phyloP scores from a whole-genome alignment of 495 filamentous ascomycete genomes.

The Daldinia grandis region DNA sequence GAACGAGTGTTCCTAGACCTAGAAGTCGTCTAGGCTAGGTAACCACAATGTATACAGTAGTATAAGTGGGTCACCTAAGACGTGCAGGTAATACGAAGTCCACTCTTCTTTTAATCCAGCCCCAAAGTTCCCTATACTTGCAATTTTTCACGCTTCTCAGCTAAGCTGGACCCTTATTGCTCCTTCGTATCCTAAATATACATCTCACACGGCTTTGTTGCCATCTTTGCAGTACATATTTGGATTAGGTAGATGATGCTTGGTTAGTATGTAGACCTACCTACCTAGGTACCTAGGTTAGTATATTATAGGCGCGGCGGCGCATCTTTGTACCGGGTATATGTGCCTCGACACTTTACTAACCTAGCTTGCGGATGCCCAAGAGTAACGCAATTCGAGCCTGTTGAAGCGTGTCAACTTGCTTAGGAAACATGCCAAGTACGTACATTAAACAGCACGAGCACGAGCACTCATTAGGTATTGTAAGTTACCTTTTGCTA shows the following conservation, averaged over 20 bases:
- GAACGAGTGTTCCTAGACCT: constrained; percentile 46
- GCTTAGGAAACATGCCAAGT: not conserved
- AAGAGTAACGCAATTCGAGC: not conserved
- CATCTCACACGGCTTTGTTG: not conserved
- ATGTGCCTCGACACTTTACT: not conserved
- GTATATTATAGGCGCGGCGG: not conserved
- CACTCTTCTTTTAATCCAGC: constrained; percentile 28
- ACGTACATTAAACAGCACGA: too few species aligned
- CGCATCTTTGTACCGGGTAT: not conserved
- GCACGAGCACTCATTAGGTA: not conserved
- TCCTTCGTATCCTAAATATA: not conserved
- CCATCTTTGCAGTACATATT: not conserved
- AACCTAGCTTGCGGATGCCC: not conserved
- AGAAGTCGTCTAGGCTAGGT: constrained; percentile 39
- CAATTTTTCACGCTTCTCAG: constrained; percentile 10
- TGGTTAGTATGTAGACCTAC: not conserved
- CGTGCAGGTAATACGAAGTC: constrained; percentile 36
- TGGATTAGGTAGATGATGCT: not conserved
- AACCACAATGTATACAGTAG: constrained; percentile 34
- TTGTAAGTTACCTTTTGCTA: not conserved
- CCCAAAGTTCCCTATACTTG: constrained; percentile 24
- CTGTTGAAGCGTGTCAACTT: not conserved
- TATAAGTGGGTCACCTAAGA: constrained; percentile 33
- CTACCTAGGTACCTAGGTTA: too few species aligned
- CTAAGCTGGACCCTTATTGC: not conserved